phyloP scores from a whole-genome alignment of 2,329 filamentous ascomycete genomes.

The Bertia moriformis region DNA sequence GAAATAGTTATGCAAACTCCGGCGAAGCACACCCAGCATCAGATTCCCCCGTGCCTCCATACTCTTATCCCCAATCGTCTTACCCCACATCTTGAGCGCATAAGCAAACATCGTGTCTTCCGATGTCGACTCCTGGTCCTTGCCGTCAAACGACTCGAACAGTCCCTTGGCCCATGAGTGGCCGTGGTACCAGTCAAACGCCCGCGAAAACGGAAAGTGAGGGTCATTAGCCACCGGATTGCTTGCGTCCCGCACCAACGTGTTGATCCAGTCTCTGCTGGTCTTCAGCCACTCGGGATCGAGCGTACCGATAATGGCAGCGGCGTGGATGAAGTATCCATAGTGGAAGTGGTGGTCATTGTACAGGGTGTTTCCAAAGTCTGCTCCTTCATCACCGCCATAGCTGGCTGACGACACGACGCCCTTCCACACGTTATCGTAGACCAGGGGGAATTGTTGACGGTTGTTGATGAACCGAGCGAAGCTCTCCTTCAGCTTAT shows the following conservation, averaged over 20 bases:
- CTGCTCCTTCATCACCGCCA: slow-evolving; percentile 6
- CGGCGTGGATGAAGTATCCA: slow-evolving; percentile 10
- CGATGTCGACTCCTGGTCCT: slow-evolving; percentile 24
- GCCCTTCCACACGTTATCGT: slow-evolving; percentile 11
- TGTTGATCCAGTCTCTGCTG: slow-evolving; percentile 11
- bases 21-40: slow-evolving; percentile 44
- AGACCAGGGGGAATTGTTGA: slow-evolving; percentile 16
- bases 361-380: slow-evolving; percentile 13
- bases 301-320: slow-evolving; percentile 11
- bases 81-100: slow-evolving; percentile 54
- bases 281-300: slow-evolving; percentile 8
- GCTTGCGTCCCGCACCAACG: slow-evolving; percentile 10
- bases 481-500: slow-evolving; percentile 24
- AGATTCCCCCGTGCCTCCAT: slow-evolving; percentile 54
- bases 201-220: slow-evolving; percentile 11
- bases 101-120: slow-evolving; percentile 52
- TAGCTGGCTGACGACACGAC: slow-evolving; percentile 8
- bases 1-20: slow-evolving; percentile 44
- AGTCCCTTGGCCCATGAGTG: slow-evolving; percentile 13
- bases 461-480: slow-evolving; percentile 25
- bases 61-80: slow-evolving; percentile 35
- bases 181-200: slow-evolving; percentile 12
- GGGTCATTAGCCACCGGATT: slow-evolving; percentile 12
- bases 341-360: slow-evolving; percentile 16
- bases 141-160: slow-evolving; percentile 10